Percentiles rank a stretch among this genome's conserved stretches.
These are phyloP conservation scores for Soucietia sequanensis DNA, from an alignment of 805 yeast species.

Conservation along the genomic window DNA sequence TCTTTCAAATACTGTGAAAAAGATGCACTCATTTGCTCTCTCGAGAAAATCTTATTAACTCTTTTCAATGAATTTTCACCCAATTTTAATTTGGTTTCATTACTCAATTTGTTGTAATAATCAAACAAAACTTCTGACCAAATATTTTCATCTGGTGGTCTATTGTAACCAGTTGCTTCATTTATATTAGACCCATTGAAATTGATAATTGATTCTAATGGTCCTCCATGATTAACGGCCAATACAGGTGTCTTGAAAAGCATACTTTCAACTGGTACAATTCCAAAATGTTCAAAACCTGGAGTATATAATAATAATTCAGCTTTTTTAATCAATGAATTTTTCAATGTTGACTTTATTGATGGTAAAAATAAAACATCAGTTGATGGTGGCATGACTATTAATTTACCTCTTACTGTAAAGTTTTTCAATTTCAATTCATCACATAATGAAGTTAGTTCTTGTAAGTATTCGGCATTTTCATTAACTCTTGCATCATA, in stretches of 20 bases:
- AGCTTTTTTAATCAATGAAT: constrained; percentile 56
- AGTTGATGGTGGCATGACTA: constrained; percentile 31
- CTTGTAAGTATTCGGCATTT: constrained; percentile 68
- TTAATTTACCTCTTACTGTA: constrained; percentile 43
- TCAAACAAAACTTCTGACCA: constrained; percentile 57
- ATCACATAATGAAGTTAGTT: constrained; percentile 52
- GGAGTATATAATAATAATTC: constrained; percentile 83
- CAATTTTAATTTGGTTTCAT: constrained; percentile 16
- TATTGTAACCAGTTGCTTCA: constrained; percentile 64
- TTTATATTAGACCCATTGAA: constrained; percentile 23
- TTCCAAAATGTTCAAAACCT: constrained; percentile 90
- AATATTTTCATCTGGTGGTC: constrained; percentile 41
- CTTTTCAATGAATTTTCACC: constrained; percentile 37
- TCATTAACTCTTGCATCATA: constrained; percentile 75
- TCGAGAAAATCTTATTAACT: constrained; percentile 40
- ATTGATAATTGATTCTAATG: constrained; percentile 68
- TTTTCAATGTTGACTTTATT: constrained; percentile 61
- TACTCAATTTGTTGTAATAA: constrained; percentile 26
- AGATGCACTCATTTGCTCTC: constrained; percentile 42
- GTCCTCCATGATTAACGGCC: constrained; percentile 91
- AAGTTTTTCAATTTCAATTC: constrained; percentile 42
- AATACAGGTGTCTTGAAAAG: constrained; percentile 76
- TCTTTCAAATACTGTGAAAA: constrained; percentile 19
- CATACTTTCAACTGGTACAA: constrained; percentile 97
- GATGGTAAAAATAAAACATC: constrained; percentile 80